Evolutionary conservation across 768 basidiomycete species (phyloP).

Genomic region (Exsudoporus frostii): DNA sequence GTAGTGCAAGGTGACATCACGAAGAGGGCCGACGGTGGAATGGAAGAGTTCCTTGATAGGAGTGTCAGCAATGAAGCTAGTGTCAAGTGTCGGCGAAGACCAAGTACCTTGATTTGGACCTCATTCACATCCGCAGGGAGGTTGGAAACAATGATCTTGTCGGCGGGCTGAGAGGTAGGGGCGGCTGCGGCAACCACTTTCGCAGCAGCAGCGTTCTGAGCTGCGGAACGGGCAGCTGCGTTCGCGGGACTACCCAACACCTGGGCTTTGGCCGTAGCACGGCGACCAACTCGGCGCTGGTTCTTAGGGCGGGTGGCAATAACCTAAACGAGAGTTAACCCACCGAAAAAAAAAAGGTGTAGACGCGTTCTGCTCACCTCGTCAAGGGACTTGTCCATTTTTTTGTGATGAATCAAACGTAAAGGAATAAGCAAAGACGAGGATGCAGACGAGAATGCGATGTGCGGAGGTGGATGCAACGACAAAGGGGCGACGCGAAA

Average conservation of each 20-base stretch:
- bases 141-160: slow-evolving; percentile 96
- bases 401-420: slow-evolving; percentile 3
- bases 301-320: slow-evolving; percentile 58
- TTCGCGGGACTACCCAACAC: slow-evolving; percentile 56
- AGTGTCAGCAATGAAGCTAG: slow-evolving; percentile 1
- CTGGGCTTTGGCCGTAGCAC: slow-evolving; percentile 50
- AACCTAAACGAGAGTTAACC: slow-evolving; percentile 44
- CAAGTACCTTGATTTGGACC: slow-evolving; percentile 81
- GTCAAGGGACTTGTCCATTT: slow-evolving; percentile 84
- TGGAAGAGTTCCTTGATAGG: slow-evolving; percentile 81
- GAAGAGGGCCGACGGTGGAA: slow-evolving; percentile 83
- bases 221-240: slow-evolving; percentile 52
- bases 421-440: background rate
- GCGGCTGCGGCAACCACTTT: slow-evolving; percentile 41
- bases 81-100: background rate
- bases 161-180: slow-evolving; percentile 44
- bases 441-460: background rate
- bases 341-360: slow-evolving; percentile 1
- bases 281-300: slow-evolving; percentile 40
- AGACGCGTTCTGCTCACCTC: slow-evolving; percentile 49
- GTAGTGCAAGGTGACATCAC: slow-evolving; percentile 81
- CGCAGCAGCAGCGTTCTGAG: slow-evolving; percentile 39
- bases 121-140: slow-evolving; percentile 93
- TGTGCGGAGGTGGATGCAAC: slow-evolving; percentile 19
- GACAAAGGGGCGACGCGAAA: slow-evolving; percentile 29